Evolutionary conservation across 805 yeast genomes (phyloP).

Genomic region (Saturnispora saitoi): DNA sequence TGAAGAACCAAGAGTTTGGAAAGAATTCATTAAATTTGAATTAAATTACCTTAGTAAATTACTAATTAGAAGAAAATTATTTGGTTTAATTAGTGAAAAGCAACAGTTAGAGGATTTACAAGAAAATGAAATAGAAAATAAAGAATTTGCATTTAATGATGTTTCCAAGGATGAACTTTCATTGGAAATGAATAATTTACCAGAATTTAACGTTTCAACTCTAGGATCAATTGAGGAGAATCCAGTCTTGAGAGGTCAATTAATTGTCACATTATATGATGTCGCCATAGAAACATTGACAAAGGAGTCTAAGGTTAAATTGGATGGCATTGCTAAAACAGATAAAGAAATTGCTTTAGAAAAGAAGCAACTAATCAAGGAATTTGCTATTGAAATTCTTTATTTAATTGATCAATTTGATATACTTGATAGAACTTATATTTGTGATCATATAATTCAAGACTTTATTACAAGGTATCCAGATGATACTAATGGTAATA

Average conservation of each 20-base stretch:
- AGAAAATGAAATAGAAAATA: conserved; percentile 31
- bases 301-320: conserved; percentile 18
- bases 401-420: conserved; percentile 59
- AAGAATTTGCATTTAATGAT: conserved; percentile 18
- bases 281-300: conserved; percentile 45
- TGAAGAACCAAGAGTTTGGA: conserved; percentile 67
- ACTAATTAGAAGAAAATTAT: conserved; percentile 70
- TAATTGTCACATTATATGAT: conserved; percentile 64
- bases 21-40: conserved; percentile 82
- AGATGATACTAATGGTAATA: conserved; percentile 31
- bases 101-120: conserved; percentile 47
- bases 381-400: conserved; percentile 36
- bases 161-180: conserved; percentile 41
- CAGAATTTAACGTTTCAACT: conserved; percentile 80
- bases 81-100: conserved; percentile 68
- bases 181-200: conserved; percentile 55
- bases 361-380: neutral
- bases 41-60: conserved; percentile 77
- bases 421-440: conserved; percentile 58
- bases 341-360: conserved; percentile 19
- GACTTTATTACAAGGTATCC: conserved; percentile 39
- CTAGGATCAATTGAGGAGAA: conserved; percentile 80
- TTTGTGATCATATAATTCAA: conserved; percentile 55
- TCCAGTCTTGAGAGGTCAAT: conserved; percentile 69
- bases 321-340: conserved; percentile 30